Conservation (phyloP, 305 asterid genomes). For the Vinca major region DNA sequence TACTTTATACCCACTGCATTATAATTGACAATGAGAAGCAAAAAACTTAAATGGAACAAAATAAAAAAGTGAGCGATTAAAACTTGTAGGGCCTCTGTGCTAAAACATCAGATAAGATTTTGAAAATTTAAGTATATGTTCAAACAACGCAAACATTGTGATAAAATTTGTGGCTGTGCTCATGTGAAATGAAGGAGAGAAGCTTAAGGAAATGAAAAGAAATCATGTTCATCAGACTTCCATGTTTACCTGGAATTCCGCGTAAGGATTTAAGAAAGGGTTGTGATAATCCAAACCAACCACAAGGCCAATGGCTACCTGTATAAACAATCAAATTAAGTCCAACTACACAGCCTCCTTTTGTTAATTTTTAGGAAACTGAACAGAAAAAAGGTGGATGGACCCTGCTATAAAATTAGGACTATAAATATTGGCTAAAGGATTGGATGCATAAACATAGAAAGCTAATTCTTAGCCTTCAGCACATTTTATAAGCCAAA, state of each 20-base stretch:
- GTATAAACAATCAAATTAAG: constrained; percentile 9
- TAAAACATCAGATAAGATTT: neutral
- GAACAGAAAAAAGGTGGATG: neutral
- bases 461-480: neutral
- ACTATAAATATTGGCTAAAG: neutral
- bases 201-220: constrained; percentile 1
- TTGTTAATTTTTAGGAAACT: neutral
- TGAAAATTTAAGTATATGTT: neutral
- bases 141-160: neutral
- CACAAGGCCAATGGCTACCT: constrained; percentile 86
- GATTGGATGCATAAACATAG: neutral
- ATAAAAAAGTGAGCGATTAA: too few relatives aligned
- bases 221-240: constrained; percentile 1
- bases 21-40: neutral
- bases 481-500: neutral
- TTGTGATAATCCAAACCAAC: constrained; percentile 78
- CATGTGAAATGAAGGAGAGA: neutral
- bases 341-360: neutral
- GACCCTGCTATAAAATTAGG: neutral
- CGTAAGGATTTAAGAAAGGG: constrained; percentile 87
- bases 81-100: neutral
- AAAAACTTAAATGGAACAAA: neutral
- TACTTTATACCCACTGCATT: neutral
- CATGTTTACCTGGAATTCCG: constrained; percentile 78
- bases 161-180: neutral